Base-by-base conservation (phyloP, 116 monocot genomes). In the Papilionanthe hybrid region DNA sequence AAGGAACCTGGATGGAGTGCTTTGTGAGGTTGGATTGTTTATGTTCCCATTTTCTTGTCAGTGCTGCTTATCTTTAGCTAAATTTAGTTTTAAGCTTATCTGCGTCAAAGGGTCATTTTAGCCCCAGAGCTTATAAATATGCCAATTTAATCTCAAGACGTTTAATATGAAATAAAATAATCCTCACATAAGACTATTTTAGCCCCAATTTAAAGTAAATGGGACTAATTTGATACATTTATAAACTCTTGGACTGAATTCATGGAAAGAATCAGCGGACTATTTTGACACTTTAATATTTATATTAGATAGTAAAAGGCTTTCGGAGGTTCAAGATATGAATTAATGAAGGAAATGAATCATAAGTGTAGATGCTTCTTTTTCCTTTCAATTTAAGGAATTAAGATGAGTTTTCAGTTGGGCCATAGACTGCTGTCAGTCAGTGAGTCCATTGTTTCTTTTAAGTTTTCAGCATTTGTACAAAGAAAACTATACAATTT, bases 1-100 rank as follows among this genome's bases (percentile, higher is more conserved):
- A 94, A 94, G 79, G 91, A 91, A 76, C 78, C 86, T 77, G 94
- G 91, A 43, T 91, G 87, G 89, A 94, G 91, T 79, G 41, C 75
- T 66, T 48, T 86, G 65, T 86, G 78, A 83, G 50, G 44, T 69
- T 43, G 44, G 23, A 73, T 42, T n/a, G 29, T 44, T 73, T 73
- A 29, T 32, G 12, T 37, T 69, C 69, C 37, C 69, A 8, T 69
- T 30, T 37, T 5, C 3, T 17, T 32, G 18, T 69, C 30, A 68
- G 32, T 32, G 68, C 68, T 68, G 67, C 67, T 67, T 67, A 28
- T 67, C 30, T 28, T 29, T 29, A 11, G 0, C 10, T 9, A n/a
- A 3, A n/a, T 12, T 29, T 10, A 29, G 67, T 28, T 30, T 13
- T 68, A 20, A 30, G 30, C 68, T 68, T 30, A 23, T 68, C 30